Percentiles rank a stretch among this genome's conserved stretches.
These are phyloP conservation scores for Rhizophagus sp. DNA, from an alignment of 192 early-diverging fungal species.

Conservation along the genomic window DNA sequence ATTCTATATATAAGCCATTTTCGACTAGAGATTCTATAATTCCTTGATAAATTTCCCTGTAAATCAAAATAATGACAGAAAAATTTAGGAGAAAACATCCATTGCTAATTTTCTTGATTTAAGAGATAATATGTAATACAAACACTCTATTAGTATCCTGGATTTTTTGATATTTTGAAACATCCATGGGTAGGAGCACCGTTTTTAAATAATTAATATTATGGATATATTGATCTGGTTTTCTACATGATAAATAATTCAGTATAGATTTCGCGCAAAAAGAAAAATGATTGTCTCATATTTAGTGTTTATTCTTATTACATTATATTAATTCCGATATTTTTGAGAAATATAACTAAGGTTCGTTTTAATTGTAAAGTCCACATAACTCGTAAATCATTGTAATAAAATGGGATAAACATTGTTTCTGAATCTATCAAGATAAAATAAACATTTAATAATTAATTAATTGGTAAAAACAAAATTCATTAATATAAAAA, in stretches of 20 bases:
- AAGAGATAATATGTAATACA: not conserved
- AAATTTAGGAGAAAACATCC: too few species aligned
- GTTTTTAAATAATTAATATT: constrained; percentile 15
- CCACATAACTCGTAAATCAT: constrained; percentile 33
- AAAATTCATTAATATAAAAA: constrained; percentile 1
- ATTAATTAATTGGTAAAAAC: constrained; percentile 13
- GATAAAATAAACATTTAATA: not conserved
- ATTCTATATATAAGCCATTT: constrained; percentile 28
- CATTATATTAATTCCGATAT: constrained; percentile 6
- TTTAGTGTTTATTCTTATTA: not conserved
- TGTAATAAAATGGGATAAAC: constrained; percentile 21
- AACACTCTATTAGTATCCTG: constrained; percentile 7
- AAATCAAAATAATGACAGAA: not conserved
- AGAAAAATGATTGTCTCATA: not conserved
- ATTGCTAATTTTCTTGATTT: too few species aligned
- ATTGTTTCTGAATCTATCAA: constrained; percentile 8
- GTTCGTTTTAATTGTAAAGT: constrained; percentile 27
- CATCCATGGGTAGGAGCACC: not conserved
- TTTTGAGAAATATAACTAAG: constrained; percentile 25
- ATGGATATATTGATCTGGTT: not conserved
- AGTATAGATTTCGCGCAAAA: not conserved
- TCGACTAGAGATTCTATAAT: not conserved
- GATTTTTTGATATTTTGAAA: constrained; percentile 5
- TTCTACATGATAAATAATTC: not conserved
- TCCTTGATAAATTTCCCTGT: not conserved